Evolutionary conservation across 805 yeast genomes (phyloP).

Genomic region (Candida hispaniensis): DNA sequence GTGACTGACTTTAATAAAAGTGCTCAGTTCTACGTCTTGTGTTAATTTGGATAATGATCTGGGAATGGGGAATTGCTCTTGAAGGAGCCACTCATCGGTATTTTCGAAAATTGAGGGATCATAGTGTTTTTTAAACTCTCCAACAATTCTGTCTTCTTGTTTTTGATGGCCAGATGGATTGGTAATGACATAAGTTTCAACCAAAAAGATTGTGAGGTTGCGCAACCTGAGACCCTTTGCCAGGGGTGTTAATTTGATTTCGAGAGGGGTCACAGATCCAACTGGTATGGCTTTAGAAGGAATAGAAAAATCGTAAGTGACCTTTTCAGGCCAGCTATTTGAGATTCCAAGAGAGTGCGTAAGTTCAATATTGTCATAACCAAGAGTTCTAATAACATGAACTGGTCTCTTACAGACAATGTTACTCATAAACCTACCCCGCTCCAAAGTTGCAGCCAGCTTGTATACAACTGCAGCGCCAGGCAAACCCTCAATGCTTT

Average conservation of each 20-base stretch:
- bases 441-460: conserved; percentile 68
- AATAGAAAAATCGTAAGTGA: conserved; percentile 76
- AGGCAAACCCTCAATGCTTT: conserved; percentile 82
- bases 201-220: conserved; percentile 52
- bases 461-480: conserved; percentile 43
- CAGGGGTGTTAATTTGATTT: conserved; percentile 65
- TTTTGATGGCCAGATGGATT: conserved; percentile 38
- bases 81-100: conserved; percentile 59
- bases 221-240: conserved; percentile 74
- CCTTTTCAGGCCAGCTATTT: conserved; percentile 90
- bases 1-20: conserved; percentile 73
- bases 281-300: conserved; percentile 86
- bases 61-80: conserved; percentile 53
- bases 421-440: conserved; percentile 64
- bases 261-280: conserved; percentile 66
- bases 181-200: conserved; percentile 54
- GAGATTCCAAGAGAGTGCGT: conserved; percentile 89
- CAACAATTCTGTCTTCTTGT: conserved; percentile 52
- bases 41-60: conserved; percentile 63
- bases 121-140: conserved; percentile 33
- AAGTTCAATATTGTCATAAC: conserved; percentile 77
- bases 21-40: conserved; percentile 72
- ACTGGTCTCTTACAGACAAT: conserved; percentile 58
- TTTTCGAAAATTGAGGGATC: conserved; percentile 38
- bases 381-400: conserved; percentile 73